These are phyloP conservation scores for Apostasia shenzhenica DNA, from an alignment of 106 monocot species.

Conservation along the genomic window DNA sequence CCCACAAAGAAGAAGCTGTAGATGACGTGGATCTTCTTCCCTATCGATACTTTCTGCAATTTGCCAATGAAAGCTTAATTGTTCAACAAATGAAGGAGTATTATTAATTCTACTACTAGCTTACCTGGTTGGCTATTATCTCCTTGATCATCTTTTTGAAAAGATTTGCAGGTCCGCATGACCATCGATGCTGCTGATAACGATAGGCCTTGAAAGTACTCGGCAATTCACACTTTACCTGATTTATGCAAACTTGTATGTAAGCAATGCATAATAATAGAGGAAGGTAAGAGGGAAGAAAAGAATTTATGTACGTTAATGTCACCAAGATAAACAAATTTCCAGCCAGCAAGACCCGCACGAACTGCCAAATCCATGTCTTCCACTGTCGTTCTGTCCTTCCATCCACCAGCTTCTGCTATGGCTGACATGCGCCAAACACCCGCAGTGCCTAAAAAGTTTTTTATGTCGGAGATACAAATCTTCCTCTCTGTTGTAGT, in stretches of 20 bases:
- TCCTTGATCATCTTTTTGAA: constrained; percentile 41
- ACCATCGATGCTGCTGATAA: constrained; percentile 46
- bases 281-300: not conserved
- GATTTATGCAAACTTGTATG: not conserved
- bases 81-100: not conserved
- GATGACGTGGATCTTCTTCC: constrained; percentile 35
- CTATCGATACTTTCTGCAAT: constrained; percentile 42
- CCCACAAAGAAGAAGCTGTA: constrained; percentile 53
- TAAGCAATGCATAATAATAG: not conserved
- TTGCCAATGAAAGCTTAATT: not conserved
- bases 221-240: constrained; percentile 38
- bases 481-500: not conserved
- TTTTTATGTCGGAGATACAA: not conserved
- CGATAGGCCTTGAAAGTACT: constrained; percentile 41
- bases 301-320: constrained; percentile 8
- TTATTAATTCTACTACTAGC: not conserved
- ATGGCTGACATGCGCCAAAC: constrained; percentile 31
- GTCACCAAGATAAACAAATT: constrained; percentile 25
- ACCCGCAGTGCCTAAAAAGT: constrained; percentile 20
- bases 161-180: constrained; percentile 38
- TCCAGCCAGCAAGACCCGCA: constrained; percentile 22
- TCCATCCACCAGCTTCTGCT: constrained; percentile 28
- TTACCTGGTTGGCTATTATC: constrained; percentile 36
- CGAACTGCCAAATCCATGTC: constrained; percentile 33
- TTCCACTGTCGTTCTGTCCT: constrained; percentile 28